A percentile compares a stretch with the other conserved stretches of the same genome.
phyloP scores from a whole-genome alignment of 345 rosid genomes.

The Crucihimalaya himalaica region DNA sequence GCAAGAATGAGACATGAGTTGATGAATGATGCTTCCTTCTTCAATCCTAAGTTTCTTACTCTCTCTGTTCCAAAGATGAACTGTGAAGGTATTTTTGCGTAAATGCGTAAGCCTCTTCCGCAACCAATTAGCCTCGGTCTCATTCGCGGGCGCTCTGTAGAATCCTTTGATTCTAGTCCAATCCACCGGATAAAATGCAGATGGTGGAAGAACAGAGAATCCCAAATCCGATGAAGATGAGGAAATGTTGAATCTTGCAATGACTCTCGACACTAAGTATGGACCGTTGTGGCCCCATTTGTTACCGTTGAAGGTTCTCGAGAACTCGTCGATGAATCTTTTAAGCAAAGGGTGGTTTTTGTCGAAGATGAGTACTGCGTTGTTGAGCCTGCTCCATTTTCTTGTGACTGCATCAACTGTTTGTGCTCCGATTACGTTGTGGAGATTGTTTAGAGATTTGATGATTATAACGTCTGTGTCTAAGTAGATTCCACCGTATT shows the following conservation, averaged over 20 bases:
- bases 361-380: slow-evolving; percentile 80
- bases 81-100: slow-evolving; percentile 51
- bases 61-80: slow-evolving; percentile 92
- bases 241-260: slow-evolving; percentile 46
- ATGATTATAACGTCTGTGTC: slow-evolving; percentile 77
- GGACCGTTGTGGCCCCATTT: slow-evolving; percentile 99
- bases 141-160: slow-evolving; percentile 49
- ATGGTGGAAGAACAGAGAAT: slow-evolving; percentile 72
- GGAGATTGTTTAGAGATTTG: slow-evolving; percentile 50
- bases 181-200: slow-evolving; percentile 83
- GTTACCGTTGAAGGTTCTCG: slow-evolving; percentile 78
- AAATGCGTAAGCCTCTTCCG: slow-evolving; percentile 50
- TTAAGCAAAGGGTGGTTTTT: slow-evolving; percentile 71
- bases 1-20: slow-evolving; percentile 55
- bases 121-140: slow-evolving; percentile 56
- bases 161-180: slow-evolving; percentile 70
- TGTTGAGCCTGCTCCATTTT: slow-evolving; percentile 86
- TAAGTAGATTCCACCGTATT: slow-evolving; percentile 76
- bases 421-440: slow-evolving; percentile 83
- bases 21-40: slow-evolving; percentile 66
- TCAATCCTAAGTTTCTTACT: slow-evolving; percentile 61
- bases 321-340: slow-evolving; percentile 80
- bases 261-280: slow-evolving; percentile 81
- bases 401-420: slow-evolving; percentile 52
- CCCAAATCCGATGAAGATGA: slow-evolving; percentile 42